Conservation (phyloP, 768 basidiomycete genomes). For the Boletus barrowsii region DNA sequence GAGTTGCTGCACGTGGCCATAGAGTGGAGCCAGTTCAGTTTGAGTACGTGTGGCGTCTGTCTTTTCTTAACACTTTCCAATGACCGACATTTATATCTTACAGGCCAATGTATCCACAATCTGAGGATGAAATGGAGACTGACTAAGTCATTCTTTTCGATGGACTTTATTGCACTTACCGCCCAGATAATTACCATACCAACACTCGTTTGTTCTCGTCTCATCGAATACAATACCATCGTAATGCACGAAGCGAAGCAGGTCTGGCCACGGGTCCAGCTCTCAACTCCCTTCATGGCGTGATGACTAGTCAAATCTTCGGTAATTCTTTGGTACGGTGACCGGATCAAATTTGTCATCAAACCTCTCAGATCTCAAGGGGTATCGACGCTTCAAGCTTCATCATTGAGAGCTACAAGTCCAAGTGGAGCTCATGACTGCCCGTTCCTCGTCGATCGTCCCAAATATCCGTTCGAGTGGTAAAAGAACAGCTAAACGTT, state of each 20-base stretch:
- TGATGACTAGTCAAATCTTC: neutral
- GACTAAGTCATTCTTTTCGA: neutral
- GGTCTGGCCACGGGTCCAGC: neutral
- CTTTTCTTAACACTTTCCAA: no score
- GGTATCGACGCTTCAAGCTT: no score
- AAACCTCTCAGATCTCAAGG: no score
- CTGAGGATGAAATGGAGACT: neutral
- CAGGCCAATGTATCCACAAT: neutral
- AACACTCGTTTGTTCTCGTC: neutral
- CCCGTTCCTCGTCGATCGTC: no score
- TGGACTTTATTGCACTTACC: neutral
- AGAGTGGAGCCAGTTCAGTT: neutral
- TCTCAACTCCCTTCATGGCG: neutral
- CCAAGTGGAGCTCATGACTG: no score
- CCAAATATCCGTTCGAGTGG: no score
- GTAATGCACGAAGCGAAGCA: neutral
- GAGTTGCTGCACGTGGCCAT: slow-evolving; percentile 3
- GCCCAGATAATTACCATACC: slow-evolving; percentile 1
- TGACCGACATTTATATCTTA: neutral
- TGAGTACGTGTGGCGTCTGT: neutral
- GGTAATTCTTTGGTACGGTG: no score
- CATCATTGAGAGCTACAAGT: no score
- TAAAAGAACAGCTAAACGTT: no score
- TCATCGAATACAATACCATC: neutral
- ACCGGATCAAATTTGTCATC: no score